These are phyloP conservation scores for Baudoinia panamericana DNA, from an alignment of 495 filamentous ascomycete species.

Conservation along the genomic window DNA sequence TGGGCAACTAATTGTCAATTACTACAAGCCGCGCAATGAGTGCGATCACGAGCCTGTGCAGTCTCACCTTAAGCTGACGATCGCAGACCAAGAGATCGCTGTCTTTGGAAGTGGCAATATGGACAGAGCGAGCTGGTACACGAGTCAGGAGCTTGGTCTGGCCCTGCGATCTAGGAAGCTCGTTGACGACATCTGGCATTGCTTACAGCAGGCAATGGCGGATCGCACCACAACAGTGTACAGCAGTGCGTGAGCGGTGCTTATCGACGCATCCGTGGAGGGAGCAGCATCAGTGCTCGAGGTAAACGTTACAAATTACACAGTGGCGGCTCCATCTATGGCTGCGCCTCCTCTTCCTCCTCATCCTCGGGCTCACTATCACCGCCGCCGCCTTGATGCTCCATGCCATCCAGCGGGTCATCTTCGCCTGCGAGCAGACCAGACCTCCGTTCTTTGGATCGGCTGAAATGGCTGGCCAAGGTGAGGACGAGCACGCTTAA, in stretches of 20 bases:
- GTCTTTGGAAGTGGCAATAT: conserved; percentile 63
- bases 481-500: conserved; percentile 34
- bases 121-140: conserved; percentile 65
- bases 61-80: conserved; percentile 55
- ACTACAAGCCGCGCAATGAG: conserved; percentile 29
- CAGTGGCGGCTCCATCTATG: background rate
- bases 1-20: conserved; percentile 34
- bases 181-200: background rate
- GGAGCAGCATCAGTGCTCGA: no score
- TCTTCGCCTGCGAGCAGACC: conserved; percentile 24
- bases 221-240: background rate
- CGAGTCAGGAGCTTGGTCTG: conserved; percentile 63
- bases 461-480: conserved; percentile 30
- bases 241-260: no score
- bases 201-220: conserved; percentile 1
- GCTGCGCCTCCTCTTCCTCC: conserved; percentile 7
- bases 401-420: conserved; percentile 34
- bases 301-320: background rate
- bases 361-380: conserved; percentile 10
- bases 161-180: conserved; percentile 31
- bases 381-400: conserved; percentile 31
- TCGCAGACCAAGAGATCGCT: conserved; percentile 46
- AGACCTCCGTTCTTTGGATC: conserved; percentile 31
- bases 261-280: no score
- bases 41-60: conserved; percentile 41